These are phyloP conservation scores for Choanephora cucurbitarum DNA, from an alignment of 371 early-diverging fungal species.

Conservation along the genomic window DNA sequence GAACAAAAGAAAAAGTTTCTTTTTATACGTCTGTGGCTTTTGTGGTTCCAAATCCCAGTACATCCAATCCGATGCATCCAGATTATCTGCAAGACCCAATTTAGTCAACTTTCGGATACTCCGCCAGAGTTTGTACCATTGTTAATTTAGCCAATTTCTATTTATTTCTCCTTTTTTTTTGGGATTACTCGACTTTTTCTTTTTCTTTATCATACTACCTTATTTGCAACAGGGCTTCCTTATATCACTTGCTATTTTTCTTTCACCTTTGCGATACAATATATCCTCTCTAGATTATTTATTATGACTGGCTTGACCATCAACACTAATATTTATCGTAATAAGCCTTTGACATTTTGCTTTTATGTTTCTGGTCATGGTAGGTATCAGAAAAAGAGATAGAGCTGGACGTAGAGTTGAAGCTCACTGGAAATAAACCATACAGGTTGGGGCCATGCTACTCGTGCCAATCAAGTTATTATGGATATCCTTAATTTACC, in stretches of 20 bases:
- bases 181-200: too few species aligned
- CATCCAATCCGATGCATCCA: too few species aligned
- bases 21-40: too few species aligned
- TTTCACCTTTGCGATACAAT: too few species aligned
- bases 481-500: slow-evolving; percentile 57
- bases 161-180: too few species aligned
- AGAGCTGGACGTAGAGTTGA: not conserved
- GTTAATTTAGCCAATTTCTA: too few species aligned
- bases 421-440: not conserved
- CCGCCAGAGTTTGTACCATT: too few species aligned
- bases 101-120: too few species aligned
- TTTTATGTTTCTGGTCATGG: slow-evolving; percentile 75
- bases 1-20: too few species aligned
- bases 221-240: not conserved
- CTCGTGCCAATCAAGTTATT: slow-evolving; percentile 64
- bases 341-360: slow-evolving; percentile 53
- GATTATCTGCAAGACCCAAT: too few species aligned
- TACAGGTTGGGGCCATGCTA: slow-evolving; percentile 73
- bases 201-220: not conserved
- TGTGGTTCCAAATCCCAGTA: too few species aligned
- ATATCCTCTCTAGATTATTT: not conserved
- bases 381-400: slow-evolving; percentile 19
- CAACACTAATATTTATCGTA: slow-evolving; percentile 14
- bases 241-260: too few species aligned
- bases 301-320: slow-evolving; percentile 33